Evolutionary conservation across 306 rosid species (phyloP), one percentile per base, ranked within the genome.

Genomic region (Trifolium pratense): DNA sequence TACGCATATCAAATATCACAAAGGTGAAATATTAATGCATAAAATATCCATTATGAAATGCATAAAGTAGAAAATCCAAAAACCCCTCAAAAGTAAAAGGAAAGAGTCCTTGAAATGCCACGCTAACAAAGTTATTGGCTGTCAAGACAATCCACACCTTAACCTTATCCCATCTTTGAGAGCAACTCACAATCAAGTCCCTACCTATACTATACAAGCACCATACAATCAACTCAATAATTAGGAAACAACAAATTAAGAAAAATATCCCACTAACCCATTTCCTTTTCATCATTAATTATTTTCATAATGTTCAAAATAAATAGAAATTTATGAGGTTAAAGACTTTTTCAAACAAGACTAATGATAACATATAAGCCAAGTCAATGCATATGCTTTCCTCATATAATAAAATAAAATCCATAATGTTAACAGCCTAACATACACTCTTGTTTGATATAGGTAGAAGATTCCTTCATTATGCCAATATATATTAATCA

Each of bases 311-410:
- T 34, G 0, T 15, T 68, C 48, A 15, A 57, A 76, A 45, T 20
- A 17, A 45, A 45, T 14, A 39, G 6, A 5, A 52, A 39, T 23
- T 51, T 36, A 34, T 53, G 42, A 43, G 61, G 68, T 58, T 42
- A 45, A 43, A 57, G 14, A 6, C 6, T 45, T 57, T 43, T 68
- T 9, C 18, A 25, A 32, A 5, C 29, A 39, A 71, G 51, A 25
- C 63, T 40, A 10, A 14, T 56, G 16, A 49, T 12, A 37, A 21
- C 14, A 42, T 21, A 11, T 4, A 18, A 0, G 43, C 55, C 11
- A 66, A 66, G 73, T 66, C 73, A 66, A 75, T 40, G 66, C n/a
- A 40, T 40, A 40, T 40, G 48, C 37, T 55, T 75, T 75, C 29
- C 42, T 37, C 40, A 5, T 40, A 36, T 26, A 7, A 9, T 3